A percentile compares a stretch with the other conserved stretches of the same genome.
phyloP scores from a whole-genome alignment of 768 basidiomycete genomes.

The Lentinula sp. region DNA sequence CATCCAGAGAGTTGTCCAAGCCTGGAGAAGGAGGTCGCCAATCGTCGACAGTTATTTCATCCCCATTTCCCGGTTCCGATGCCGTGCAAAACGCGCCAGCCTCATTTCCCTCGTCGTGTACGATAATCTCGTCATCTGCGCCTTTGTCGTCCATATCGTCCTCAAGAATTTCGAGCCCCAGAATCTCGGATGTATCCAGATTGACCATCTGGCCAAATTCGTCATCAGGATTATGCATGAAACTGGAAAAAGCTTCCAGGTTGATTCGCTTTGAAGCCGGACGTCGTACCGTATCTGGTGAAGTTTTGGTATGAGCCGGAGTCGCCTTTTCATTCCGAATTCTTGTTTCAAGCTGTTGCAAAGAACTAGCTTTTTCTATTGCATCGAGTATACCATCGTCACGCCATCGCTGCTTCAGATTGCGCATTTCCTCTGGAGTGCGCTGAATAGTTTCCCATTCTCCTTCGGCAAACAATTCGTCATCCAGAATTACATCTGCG shows the following conservation, averaged over 20 bases:
- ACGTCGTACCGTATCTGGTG: conserved; percentile 9
- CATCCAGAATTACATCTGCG: conserved; percentile 48
- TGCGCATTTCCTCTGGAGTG: conserved; percentile 41
- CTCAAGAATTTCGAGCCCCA: conserved; percentile 9
- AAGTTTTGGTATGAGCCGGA: conserved; percentile 9
- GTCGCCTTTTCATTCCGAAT: conserved; percentile 6
- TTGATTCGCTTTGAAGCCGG: conserved; percentile 37
- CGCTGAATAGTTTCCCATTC: conserved; percentile 63
- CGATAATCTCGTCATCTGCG: conserved; percentile 1
- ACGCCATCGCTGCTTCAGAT: conserved; percentile 20
- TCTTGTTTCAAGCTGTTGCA: background rate
- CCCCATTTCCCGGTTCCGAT: conserved; percentile 11
- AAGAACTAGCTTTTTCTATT: background rate
- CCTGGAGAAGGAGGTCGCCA: conserved; percentile 39
- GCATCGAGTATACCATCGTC: background rate
- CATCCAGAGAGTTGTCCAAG: background rate
- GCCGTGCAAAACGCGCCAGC: background rate
- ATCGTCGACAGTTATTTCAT: conserved; percentile 33
- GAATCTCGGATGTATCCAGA: conserved; percentile 9
- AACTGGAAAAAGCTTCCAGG: conserved; percentile 47
- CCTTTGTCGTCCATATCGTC: conserved; percentile 10
- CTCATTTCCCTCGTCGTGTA: background rate
- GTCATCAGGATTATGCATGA: conserved; percentile 34
- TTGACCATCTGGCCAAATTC: conserved; percentile 19
- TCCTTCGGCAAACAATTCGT: conserved; percentile 65